Conservation (phyloP, 192 early-diverging fungal species). For the Geranomyces michiganensis region DNA sequence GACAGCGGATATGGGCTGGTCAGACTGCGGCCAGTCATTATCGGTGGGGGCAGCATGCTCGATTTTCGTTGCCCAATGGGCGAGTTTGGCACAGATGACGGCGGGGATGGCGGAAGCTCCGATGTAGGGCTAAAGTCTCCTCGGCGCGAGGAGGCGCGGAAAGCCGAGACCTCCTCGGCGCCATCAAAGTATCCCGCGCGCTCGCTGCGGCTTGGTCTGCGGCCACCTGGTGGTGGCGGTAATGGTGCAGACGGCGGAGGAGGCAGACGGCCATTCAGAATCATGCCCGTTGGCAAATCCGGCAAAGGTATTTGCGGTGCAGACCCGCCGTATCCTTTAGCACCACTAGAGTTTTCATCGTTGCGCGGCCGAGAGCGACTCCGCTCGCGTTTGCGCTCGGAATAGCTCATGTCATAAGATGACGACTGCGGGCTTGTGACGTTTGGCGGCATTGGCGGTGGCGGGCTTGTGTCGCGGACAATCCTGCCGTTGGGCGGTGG, state of each 20-base stretch:
- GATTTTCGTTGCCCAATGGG: constrained; percentile 17
- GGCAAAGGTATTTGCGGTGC: constrained; percentile 23
- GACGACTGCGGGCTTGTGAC: not conserved
- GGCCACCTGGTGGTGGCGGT: not conserved
- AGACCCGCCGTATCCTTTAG: not conserved
- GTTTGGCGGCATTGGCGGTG: constrained; percentile 22
- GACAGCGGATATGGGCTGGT: constrained; percentile 19
- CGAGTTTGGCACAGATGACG: constrained; percentile 21
- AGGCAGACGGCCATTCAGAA: constrained; percentile 3
- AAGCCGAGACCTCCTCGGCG: constrained; percentile 2
- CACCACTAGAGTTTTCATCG: too few species aligned
- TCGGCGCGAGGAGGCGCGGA: not conserved
- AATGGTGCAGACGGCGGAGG: constrained; percentile 6
- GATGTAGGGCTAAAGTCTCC: constrained; percentile 13
- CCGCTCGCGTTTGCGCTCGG: constrained; percentile 11
- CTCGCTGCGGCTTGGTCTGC: constrained; percentile 2
- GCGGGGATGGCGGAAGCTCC: constrained; percentile 27
- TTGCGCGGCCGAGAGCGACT: constrained; percentile 22
- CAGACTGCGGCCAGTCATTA: constrained; percentile 12
- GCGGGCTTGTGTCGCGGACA: constrained; percentile 18
- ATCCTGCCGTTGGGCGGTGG: constrained; percentile 7
- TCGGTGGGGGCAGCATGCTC: constrained; percentile 12
- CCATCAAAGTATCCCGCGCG: constrained; percentile 26
- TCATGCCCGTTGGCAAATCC: constrained; percentile 7
- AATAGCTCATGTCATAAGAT: not conserved